Percentiles rank a stretch among this genome's conserved stretches.
These are phyloP conservation scores for Solanum ossicruentum DNA, from an alignment of 257 asterid genomes.

Conservation along the genomic window DNA sequence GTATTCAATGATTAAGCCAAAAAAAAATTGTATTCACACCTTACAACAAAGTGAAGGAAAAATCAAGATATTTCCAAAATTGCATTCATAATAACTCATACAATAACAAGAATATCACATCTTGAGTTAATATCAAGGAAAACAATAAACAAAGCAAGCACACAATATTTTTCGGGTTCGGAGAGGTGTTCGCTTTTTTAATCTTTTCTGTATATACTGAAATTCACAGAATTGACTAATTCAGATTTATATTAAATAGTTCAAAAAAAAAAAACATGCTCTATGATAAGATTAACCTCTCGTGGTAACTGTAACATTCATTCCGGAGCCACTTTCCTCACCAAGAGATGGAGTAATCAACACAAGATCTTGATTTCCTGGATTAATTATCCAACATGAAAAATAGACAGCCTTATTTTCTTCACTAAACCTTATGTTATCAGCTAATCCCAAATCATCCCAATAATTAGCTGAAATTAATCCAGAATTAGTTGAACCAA, in stretches of 20 bases:
- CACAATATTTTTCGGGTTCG: background rate
- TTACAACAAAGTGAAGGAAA: background rate
- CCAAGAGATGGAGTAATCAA: conserved; percentile 22
- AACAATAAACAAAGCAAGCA: background rate
- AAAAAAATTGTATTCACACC: background rate
- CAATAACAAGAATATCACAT: background rate
- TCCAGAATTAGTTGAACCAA: background rate
- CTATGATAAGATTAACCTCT: background rate
- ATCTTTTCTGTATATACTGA: background rate
- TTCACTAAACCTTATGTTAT: conserved; percentile 19
- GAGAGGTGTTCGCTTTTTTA: background rate
- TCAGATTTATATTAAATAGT: background rate
- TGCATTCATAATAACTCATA: background rate
- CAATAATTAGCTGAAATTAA: conserved; percentile 14
- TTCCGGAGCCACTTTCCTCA: background rate
- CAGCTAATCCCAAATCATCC: conserved; percentile 25
- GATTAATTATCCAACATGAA: conserved; percentile 47
- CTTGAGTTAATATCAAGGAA: background rate
- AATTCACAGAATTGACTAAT: background rate
- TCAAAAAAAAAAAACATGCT: background rate
- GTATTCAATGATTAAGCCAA: background rate
- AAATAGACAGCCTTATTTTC: conserved; percentile 25
- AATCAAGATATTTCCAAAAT: background rate
- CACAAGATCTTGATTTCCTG: conserved; percentile 35
- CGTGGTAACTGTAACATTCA: conserved; percentile 17